Base-by-base conservation (phyloP, 257 asterid genomes). In the Jasminum sambac region DNA sequence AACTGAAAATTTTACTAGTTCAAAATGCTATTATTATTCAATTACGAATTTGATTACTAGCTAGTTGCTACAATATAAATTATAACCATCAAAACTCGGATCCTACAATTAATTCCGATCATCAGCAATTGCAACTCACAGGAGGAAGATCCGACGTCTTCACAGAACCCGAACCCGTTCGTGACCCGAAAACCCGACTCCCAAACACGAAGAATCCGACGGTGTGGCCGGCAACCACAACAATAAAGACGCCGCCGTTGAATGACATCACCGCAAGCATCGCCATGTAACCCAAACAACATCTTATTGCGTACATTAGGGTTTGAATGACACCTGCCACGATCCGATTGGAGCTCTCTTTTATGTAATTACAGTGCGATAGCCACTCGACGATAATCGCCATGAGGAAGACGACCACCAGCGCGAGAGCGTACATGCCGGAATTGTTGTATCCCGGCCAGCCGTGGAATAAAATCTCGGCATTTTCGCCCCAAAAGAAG, bases 211-310 rank as follows among this genome's bases (percentile, higher is more conserved):
- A 79, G 67, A 80, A 86, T 13, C 95, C 93, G 6, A 86, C 23
- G 6, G 73, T 11, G n/a, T 88, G 95, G 2, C 95, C 97, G 0
- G 66, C 82, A 13, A 90, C 41, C 2, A 90, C 95, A 2, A 76
- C 93, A 50, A 86, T 71, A 34, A 90, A 80, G 8, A 81, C 89
- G 0, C 93, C 96, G 11, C 39, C 85, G 46, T 88, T 90, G 70
- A 88, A 90, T 12, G 93, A 88, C 95, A 90, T 90, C 8, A 90
- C 85, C 0, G 95, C 91, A 74, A 90, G 67, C 95, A 90, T 90
- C 36, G 85, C 84, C 24, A 90, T 62, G 13, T 86, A 86, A 7
- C 81, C 90, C 72, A 86, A 19, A 14, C 85, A 84, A 4, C 73
- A 50, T 74, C 88, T 82, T 5, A 81, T 0, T 0, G 84, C 92